phyloP scores from a whole-genome alignment of 2,329 filamentous ascomycete species.

The Leptographium procerum region DNA sequence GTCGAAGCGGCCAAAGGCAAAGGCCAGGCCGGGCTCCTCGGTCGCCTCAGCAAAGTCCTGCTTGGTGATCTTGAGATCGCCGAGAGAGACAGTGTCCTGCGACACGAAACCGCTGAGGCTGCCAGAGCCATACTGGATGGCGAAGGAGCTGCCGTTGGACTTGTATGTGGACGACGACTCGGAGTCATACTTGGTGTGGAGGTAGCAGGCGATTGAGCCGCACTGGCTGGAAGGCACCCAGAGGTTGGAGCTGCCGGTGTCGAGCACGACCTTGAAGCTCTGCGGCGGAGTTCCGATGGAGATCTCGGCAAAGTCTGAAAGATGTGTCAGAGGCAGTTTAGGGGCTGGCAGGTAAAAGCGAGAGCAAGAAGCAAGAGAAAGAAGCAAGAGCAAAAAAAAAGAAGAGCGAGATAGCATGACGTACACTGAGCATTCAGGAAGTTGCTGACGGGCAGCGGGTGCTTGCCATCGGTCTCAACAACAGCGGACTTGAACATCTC shows the following conservation, averaged over 20 bases:
- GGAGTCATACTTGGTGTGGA: conserved; percentile 94
- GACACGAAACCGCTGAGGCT: conserved; percentile 90
- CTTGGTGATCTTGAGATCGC: conserved; percentile 75
- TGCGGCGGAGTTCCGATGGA: conserved; percentile 84
- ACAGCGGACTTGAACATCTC: conserved; percentile 70
- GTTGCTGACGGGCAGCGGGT: conserved; percentile 86
- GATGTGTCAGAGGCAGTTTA: neutral
- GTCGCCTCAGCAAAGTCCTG: conserved; percentile 97
- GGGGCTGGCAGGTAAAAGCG: neutral
- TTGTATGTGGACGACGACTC: conserved; percentile 81
- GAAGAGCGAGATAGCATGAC: conserved; percentile 26
- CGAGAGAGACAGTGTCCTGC: conserved; percentile 74
- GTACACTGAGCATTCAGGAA: conserved; percentile 98
- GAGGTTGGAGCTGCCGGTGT: conserved; percentile 97
- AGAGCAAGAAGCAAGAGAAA: neutral
- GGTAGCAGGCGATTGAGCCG: conserved; percentile 92
- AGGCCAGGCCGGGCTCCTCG: conserved; percentile 87
- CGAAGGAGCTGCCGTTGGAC: conserved; percentile 84
- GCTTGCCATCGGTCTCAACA: conserved; percentile 52
- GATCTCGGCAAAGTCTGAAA: conserved; percentile 93
- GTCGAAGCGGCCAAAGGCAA: conserved; percentile 95
- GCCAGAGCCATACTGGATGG: conserved; percentile 92
- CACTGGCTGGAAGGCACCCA: conserved; percentile 93
- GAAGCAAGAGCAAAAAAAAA: too few relatives aligned
- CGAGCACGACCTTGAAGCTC: conserved; percentile 94